phyloP scores from a whole-genome alignment of 2,329 filamentous ascomycete genomes.

The Nectriaceae sp. region DNA sequence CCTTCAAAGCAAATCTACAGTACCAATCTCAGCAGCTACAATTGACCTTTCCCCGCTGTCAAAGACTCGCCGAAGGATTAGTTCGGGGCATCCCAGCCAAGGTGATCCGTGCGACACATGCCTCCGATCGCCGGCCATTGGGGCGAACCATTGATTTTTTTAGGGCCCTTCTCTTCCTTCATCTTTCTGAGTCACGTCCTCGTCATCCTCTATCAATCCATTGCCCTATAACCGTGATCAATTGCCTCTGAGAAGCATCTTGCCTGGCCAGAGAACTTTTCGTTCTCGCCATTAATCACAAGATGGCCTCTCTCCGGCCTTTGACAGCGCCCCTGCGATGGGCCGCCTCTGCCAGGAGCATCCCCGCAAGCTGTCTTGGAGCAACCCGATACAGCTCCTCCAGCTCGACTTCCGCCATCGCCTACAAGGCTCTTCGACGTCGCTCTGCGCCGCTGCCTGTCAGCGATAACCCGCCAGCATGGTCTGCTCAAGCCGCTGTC shows the following conservation, averaged over 20 bases:
- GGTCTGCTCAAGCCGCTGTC: constrained; percentile 92
- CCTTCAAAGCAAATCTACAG: background rate
- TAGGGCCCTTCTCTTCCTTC: constrained; percentile 17
- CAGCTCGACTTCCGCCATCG: constrained; percentile 86
- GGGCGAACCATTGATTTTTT: constrained; percentile 28
- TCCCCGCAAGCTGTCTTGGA: constrained; percentile 29
- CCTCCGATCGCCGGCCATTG: constrained; percentile 31
- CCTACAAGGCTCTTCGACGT: constrained; percentile 95
- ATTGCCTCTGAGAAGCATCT: constrained; percentile 25
- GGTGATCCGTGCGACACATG: constrained; percentile 23
- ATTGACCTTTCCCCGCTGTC: background rate
- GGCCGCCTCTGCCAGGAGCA: constrained; percentile 30
- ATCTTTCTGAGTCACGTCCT: constrained; percentile 26
- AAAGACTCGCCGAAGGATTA: background rate
- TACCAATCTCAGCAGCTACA: background rate
- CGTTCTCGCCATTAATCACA: constrained; percentile 24
- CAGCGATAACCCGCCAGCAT: constrained; percentile 71
- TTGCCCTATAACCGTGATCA: constrained; percentile 17
- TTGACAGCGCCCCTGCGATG: constrained; percentile 43
- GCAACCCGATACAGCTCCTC: constrained; percentile 41
- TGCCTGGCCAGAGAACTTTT: constrained; percentile 23
- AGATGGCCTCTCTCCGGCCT: constrained; percentile 50
- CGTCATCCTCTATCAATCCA: constrained; percentile 13
- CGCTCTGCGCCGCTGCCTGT: constrained; percentile 84
- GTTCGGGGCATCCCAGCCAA: constrained; percentile 8